These are phyloP conservation scores for Calycina herbarum DNA, from an alignment of 2,329 filamentous ascomycete genomes.

Conservation along the genomic window DNA sequence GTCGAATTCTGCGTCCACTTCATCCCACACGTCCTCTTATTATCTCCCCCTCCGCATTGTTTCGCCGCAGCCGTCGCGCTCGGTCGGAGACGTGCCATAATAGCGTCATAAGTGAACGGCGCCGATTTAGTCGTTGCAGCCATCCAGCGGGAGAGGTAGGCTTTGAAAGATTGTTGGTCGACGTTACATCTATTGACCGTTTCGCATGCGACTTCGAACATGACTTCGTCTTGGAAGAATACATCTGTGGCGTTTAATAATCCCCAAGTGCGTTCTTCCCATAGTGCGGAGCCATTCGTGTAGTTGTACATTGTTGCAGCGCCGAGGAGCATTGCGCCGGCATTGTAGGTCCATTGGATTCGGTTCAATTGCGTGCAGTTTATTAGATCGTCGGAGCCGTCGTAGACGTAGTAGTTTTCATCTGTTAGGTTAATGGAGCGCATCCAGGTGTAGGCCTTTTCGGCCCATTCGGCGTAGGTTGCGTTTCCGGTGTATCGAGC, in stretches of 20 bases:
- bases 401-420: conserved; percentile 59
- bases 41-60: conserved; percentile 57
- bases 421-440: conserved; percentile 57
- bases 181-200: conserved; percentile 58
- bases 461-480: conserved; percentile 78
- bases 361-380: conserved; percentile 60
- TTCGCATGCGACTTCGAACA: conserved; percentile 68
- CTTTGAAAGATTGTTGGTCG: conserved; percentile 65
- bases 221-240: conserved; percentile 60
- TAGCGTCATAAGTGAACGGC: conserved; percentile 52
- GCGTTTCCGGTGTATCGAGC: conserved; percentile 75
- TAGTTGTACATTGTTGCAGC: conserved; percentile 71
- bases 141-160: conserved; percentile 61
- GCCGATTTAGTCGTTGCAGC: conserved; percentile 63
- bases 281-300: conserved; percentile 48
- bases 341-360: conserved; percentile 71
- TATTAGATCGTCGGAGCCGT: conserved; percentile 56
- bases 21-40: conserved; percentile 59
- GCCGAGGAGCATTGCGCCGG: conserved; percentile 64
- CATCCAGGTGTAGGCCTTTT: conserved; percentile 72
- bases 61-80: conserved; percentile 57
- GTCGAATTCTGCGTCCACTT: conserved; percentile 54
- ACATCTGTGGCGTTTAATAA: conserved; percentile 54
- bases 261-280: conserved; percentile 59
- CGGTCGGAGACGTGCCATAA: conserved; percentile 54